Conservation (phyloP, 1,284 basidiomycete genomes). For the Golubevia pallescens region DNA sequence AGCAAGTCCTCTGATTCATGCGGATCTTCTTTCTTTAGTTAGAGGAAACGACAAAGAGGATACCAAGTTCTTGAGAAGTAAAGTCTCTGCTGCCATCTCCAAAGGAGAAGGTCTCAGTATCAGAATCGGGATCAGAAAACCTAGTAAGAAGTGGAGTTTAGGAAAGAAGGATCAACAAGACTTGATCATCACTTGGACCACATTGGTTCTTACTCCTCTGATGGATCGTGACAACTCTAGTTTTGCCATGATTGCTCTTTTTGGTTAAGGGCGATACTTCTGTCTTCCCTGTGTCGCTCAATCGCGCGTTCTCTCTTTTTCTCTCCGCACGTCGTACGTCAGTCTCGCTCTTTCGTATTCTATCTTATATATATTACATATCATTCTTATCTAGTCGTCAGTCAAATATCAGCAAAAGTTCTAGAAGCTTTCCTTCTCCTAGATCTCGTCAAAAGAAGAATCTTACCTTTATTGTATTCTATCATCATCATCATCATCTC, state of each 20-base stretch:
- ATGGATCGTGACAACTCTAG: conserved; percentile 13
- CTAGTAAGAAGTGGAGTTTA: neutral
- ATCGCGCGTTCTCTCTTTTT: no score
- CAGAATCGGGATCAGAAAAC: conserved; percentile 5
- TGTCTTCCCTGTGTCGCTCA: no score
- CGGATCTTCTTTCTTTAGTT: conserved; percentile 6
- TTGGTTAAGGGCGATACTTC: conserved; percentile 5
- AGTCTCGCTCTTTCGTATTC: no score
- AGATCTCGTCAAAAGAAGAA: no score
- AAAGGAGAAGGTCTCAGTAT: conserved; percentile 6
- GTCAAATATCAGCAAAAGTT: no score
- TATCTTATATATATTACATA: no score
- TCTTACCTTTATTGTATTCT: no score
- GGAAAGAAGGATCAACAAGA: neutral
- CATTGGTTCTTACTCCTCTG: conserved; percentile 14
- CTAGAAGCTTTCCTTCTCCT: no score
- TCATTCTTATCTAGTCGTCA: no score
- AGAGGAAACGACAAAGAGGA: conserved; percentile 4
- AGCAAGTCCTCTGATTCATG: neutral
- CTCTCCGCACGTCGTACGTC: no score
- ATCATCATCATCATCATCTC: no score
- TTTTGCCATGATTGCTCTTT: conserved; percentile 16
- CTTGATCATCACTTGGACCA: conserved; percentile 7
- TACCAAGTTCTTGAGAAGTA: conserved; percentile 3
- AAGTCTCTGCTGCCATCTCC: conserved; percentile 4